Percentiles rank a stretch among this genome's conserved stretches.
Evolutionary conservation across 139 green algal species (phyloP).

Genomic region (Chlamydomonas sphaeroides): DNA sequence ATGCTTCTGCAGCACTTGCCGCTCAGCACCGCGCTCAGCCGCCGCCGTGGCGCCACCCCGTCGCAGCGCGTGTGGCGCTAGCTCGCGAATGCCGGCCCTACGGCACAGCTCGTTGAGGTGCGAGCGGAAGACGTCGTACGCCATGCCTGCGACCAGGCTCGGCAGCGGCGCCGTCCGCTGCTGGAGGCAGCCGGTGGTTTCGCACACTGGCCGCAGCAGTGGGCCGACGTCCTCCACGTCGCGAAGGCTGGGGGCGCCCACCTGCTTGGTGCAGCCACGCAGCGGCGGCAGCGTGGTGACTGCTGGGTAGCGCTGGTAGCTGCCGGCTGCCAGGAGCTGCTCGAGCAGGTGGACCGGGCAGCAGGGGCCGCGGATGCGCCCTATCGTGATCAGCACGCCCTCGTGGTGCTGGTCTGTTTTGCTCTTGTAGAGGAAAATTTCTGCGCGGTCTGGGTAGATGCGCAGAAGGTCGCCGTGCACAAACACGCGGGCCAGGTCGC

Average conservation of each 20-base stretch:
- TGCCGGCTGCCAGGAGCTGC: not conserved
- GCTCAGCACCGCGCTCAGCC: no score
- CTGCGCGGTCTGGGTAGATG: not conserved
- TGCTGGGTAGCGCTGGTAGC: not conserved
- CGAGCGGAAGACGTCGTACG: not conserved
- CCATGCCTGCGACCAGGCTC: no score
- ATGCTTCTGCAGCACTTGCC: not conserved
- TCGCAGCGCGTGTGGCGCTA: not conserved
- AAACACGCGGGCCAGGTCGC: not conserved
- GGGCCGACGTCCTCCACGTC: not conserved
- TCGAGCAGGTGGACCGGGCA: slow-evolving; percentile 5
- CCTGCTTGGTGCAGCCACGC: not conserved
- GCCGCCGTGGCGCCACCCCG: not conserved
- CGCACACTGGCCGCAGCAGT: not conserved
- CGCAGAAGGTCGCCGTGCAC: not conserved
- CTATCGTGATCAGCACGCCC: not conserved
- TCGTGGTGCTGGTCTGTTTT: not conserved
- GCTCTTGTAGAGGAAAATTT: not conserved
- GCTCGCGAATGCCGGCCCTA: not conserved
- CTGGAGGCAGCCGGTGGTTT: not conserved
- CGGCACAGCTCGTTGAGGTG: not conserved
- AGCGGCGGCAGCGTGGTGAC: no score
- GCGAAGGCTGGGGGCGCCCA: not conserved
- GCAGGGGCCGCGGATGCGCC: not conserved
- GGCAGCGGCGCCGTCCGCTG: not conserved